Percentiles rank a stretch among this genome's conserved stretches.
Conservation (phyloP, 805 yeast species). For the Candida peoriensis region DNA sequence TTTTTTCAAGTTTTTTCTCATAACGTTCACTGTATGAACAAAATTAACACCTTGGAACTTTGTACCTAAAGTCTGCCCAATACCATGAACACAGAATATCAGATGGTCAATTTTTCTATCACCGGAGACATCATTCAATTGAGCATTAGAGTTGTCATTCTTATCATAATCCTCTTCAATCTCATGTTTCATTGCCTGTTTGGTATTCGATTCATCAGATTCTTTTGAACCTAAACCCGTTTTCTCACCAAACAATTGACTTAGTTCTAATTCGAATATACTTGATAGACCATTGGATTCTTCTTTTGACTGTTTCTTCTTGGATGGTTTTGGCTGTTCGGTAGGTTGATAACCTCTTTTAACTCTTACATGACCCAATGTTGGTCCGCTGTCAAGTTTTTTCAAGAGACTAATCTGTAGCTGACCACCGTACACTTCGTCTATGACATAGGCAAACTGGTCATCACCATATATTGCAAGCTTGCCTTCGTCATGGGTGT, state of each 20-base stretch:
- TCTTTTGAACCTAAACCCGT: conserved; percentile 7
- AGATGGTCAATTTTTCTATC: conserved; percentile 56
- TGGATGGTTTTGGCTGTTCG: not conserved
- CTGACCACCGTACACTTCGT: conserved; percentile 38
- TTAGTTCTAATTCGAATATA: conserved; percentile 18
- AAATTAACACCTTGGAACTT: conserved; percentile 79
- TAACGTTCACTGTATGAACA: conserved; percentile 71
- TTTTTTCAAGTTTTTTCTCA: conserved; percentile 50
- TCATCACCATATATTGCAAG: conserved; percentile 37
- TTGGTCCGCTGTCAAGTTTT: conserved; percentile 29
- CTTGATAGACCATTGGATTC: conserved; percentile 5
- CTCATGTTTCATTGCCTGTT: conserved; percentile 45
- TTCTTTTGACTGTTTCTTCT: not conserved
- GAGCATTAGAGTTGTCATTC: conserved; percentile 33
- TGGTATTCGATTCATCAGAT: conserved; percentile 27
- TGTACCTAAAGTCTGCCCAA: conserved; percentile 83
- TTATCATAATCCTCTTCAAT: conserved; percentile 45
- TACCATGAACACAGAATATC: conserved; percentile 89
- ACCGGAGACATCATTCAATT: conserved; percentile 34
- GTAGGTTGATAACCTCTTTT: conserved; percentile 40
- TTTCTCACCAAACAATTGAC: conserved; percentile 20
- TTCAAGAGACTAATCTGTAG: conserved; percentile 31
- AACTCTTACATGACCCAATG: conserved; percentile 44
- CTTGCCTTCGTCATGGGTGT: conserved; percentile 28
- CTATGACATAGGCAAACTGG: conserved; percentile 42